Base-by-base conservation (phyloP, 163 green algal species). In the Prototheca wickerhamii region DNA sequence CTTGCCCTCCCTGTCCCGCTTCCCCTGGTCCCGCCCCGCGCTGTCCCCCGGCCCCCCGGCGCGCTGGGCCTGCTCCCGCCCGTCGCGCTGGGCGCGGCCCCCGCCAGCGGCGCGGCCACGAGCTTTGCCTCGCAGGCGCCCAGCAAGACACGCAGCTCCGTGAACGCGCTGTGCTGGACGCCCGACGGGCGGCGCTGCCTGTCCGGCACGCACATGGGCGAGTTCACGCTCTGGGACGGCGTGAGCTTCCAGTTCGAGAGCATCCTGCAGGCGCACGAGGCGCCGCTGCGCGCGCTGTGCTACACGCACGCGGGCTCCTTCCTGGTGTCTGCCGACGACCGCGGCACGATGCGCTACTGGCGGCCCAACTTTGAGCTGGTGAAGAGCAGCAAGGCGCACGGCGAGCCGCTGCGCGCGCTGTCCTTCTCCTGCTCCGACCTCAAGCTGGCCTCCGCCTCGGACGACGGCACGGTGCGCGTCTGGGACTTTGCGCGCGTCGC, bases 211-310 rank as follows among this genome's bases (percentile, higher is more conserved):
- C 80, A 91, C 46, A 86, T 59, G 20, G 91, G 91, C 4, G 88
- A 96, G 74, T 90, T 97, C 49, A 91, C 86, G 15, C 73, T 96
- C 32, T 97, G 91, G 91, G 84, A 84, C 50, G 87, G 80, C 17
- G 61, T 49, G 31, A 81, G 72, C 25, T 96, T 96, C 67, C 83
- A 82, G 58, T 95, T 94, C 69, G 91, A 96, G 71, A 88, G 81
- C 30, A 86, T 92, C 53, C 72, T 96, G 31, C 87, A 95, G 81
- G 85, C 80, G 2, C 89, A 96, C 65, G 81, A 95, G 40, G 71
- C 68, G 5, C 74, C 86, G 0, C 67, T 96, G 21, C 67, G 89
- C 0, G 65, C 74, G 8, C 83, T 94, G 69, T 59, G 20, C 6
- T 94, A 81, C 71, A 89, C 69, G 3, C 82, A 90, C 72, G 91